Base-by-base conservation (phyloP, 768 basidiomycete species). In the Gelatoporia subvermispora region DNA sequence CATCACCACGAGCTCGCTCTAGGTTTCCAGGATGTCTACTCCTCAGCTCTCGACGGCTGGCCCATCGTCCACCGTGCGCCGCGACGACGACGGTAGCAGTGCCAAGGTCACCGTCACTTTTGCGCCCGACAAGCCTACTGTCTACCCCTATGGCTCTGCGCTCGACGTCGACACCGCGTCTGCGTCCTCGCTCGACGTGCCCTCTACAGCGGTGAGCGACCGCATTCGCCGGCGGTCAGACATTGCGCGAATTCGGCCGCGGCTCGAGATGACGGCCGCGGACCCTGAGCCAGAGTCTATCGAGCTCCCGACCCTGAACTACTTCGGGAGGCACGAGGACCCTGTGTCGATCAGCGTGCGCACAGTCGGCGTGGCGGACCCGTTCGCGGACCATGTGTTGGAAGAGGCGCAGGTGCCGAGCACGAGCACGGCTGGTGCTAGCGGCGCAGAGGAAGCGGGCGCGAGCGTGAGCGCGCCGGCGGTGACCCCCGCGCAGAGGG, bases 161-260 rank as follows among this genome's bases (percentile, higher is more conserved):
- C 45, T 53, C 17, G 56, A 57, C 17, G 37, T 51, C 2, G 35
- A 31, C 15, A 35, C 43, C 10, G 50, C 48, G 18, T 59, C 54
- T 4, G 45, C 44, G n/a, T 41, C 50, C 20, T 52, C 55, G 10
- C 48, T 60, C 17, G 54, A 56, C 36, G 43, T 55, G 13, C 54
- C 56, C 1, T 41, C 52, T 37, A 31, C 28, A n/a, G 50, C 49
- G 17, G 51, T 45, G 3, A 52, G 48, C 43, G 55, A 51, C 38
- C 54, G 51, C 15, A 51, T 59, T 2, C 57, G 54, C n/a, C 48
- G 57, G 8, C 52, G 54, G 18, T 59, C 54, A 18, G 57, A 55
- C 10, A 47, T 59, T 16, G 20, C 54, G 22, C 50, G 41, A 23
- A 35, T 17, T 35, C 53, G 40, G 11, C 41, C 47, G 11, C 45